A percentile compares a stretch with the other conserved stretches of the same genome.
Conservation (phyloP, 495 filamentous ascomycete species). For the Cercophora samala region DNA sequence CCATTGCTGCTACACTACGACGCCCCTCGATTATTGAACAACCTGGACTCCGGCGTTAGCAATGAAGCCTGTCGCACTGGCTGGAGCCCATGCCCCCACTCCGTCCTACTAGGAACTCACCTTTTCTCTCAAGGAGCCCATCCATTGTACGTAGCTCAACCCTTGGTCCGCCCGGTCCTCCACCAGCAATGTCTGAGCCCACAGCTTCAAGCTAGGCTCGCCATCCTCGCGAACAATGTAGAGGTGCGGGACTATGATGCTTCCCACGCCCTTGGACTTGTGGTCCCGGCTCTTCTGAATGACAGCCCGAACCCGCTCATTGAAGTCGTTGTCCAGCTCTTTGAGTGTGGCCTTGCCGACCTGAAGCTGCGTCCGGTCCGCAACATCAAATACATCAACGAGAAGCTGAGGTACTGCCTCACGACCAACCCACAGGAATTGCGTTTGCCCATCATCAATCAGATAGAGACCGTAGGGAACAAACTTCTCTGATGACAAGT, state of each 20-base stretch:
- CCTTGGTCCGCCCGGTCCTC: constrained; percentile 95
- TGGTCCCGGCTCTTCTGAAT: constrained; percentile 89
- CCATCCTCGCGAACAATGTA: constrained; percentile 95
- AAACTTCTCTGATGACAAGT: constrained; percentile 81
- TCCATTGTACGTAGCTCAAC: constrained; percentile 87
- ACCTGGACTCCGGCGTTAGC: constrained; percentile 17
- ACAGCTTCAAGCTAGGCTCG: constrained; percentile 89
- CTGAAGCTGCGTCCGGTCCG: constrained; percentile 74
- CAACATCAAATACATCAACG: constrained; percentile 81
- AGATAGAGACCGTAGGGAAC: constrained; percentile 95
- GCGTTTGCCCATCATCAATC: constrained; percentile 94
- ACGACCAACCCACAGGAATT: constrained; percentile 95
- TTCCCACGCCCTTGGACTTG: constrained; percentile 77
- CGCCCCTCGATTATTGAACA: constrained; percentile 19
- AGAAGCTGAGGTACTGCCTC: constrained; percentile 90
- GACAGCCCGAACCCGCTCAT: constrained; percentile 84
- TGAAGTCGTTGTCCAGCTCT: constrained; percentile 92
- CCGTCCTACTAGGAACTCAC: constrained; percentile 53
- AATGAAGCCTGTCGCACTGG: constrained; percentile 15
- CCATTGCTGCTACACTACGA: background rate
- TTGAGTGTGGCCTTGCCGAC: constrained; percentile 87
- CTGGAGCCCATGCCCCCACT: constrained; percentile 13
- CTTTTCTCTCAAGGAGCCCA: constrained; percentile 92
- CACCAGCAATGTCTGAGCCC: constrained; percentile 93
- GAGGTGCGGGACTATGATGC: constrained; percentile 84